These are phyloP conservation scores for Lepraria neglecta DNA, from an alignment of 495 filamentous ascomycete genomes.

Conservation along the genomic window DNA sequence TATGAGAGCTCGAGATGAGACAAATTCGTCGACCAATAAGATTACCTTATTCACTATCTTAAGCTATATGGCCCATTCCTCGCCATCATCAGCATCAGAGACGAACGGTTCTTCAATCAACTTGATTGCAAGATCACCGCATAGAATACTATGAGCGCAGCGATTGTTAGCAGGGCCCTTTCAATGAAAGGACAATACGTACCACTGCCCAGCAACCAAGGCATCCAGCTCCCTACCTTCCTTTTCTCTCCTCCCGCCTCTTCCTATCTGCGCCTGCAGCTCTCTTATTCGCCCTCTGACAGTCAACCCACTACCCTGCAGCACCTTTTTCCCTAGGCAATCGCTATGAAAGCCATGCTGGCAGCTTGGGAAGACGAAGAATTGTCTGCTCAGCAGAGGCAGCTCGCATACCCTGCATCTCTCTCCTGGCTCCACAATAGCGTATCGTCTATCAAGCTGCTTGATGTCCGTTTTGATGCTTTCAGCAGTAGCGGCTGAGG, in stretches of 20 bases:
- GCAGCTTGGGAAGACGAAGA: constrained; percentile 90
- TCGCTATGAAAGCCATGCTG: constrained; percentile 97
- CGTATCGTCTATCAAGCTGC: constrained; percentile 77
- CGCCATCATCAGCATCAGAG: constrained; percentile 55
- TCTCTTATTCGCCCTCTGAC: constrained; percentile 72
- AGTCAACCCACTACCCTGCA: constrained; percentile 50
- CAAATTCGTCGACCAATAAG: too few species aligned
- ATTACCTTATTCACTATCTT: not conserved
- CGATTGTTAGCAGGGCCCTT: not conserved
- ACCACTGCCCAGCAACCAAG: constrained; percentile 76
- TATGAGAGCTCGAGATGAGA: too few species aligned
- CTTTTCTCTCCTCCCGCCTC: constrained; percentile 66
- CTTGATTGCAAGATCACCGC: constrained; percentile 89
- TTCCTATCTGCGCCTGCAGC: constrained; percentile 71
- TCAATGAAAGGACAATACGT: constrained; percentile 33
- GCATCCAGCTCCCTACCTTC: constrained; percentile 84
- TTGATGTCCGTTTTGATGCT: constrained; percentile 85
- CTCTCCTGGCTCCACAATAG: constrained; percentile 94
- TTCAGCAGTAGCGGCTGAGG: constrained; percentile 73
- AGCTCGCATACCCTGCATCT: constrained; percentile 81
- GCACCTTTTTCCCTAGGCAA: constrained; percentile 75
- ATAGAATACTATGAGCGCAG: constrained; percentile 59
- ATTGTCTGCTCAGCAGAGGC: constrained; percentile 80
- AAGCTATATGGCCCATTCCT: constrained; percentile 73
- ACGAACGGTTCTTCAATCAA: constrained; percentile 90